Percentiles rank a stretch among this genome's conserved stretches.
These are phyloP conservation scores for Pontederia crassipes DNA, from an alignment of 176 grass and related monocot genomes.

Conservation along the genomic window DNA sequence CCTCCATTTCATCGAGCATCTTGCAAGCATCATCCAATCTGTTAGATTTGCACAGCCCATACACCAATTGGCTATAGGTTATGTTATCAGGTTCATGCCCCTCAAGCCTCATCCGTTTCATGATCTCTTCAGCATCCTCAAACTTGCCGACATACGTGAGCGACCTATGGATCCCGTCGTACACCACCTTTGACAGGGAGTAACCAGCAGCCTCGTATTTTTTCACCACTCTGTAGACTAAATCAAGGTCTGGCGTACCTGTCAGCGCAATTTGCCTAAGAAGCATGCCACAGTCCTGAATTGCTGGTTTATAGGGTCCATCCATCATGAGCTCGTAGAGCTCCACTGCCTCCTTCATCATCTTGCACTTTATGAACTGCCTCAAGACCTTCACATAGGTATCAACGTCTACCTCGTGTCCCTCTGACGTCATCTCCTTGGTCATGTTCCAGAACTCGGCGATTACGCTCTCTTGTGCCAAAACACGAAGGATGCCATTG, in stretches of 20 bases:
- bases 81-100: conserved; percentile 75
- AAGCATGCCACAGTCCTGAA: conserved; percentile 49
- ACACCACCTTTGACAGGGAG: conserved; percentile 49
- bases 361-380: conserved; percentile 55
- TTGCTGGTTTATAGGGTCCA: conserved; percentile 59
- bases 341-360: conserved; percentile 52
- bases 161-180: conserved; percentile 66
- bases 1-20: conserved; percentile 61
- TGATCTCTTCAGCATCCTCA: conserved; percentile 41
- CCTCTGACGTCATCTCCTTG: conserved; percentile 46
- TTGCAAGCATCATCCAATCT: conserved; percentile 54
- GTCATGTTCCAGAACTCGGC: conserved; percentile 54
- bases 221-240: conserved; percentile 53
- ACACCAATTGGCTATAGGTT: conserved; percentile 75
- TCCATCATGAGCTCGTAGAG: conserved; percentile 96
- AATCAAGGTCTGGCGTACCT: conserved; percentile 38
- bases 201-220: conserved; percentile 53
- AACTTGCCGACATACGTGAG: conserved; percentile 62
- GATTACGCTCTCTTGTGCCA: conserved; percentile 45
- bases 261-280: conserved; percentile 54
- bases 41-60: conserved; percentile 62
- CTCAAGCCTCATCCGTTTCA: conserved; percentile 44
- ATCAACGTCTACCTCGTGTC: conserved; percentile 64
- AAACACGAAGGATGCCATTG: conserved; percentile 63
- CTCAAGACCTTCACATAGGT: conserved; percentile 68